Percentiles rank a stretch among this genome's conserved stretches.
These are phyloP conservation scores for Talaromyces sp. DNA, from an alignment of 2,329 filamentous ascomycete species.

Conservation along the genomic window DNA sequence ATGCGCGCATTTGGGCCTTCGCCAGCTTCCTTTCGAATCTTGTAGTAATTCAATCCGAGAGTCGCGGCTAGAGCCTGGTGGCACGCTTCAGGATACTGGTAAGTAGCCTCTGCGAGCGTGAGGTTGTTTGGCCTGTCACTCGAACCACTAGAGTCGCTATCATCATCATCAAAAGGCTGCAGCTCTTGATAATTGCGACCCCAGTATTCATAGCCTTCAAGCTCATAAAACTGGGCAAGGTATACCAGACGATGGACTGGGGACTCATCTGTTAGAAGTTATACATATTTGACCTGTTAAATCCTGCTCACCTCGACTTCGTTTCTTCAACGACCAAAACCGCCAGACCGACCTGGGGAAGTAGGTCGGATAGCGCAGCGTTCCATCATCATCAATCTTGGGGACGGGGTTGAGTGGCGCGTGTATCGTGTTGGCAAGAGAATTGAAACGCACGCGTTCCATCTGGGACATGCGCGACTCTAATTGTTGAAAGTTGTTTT, in stretches of 20 bases:
- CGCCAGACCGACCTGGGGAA: slow-evolving; percentile 36
- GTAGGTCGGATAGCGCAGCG: slow-evolving; percentile 30
- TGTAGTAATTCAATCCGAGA: slow-evolving; percentile 35
- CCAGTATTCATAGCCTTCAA: slow-evolving; percentile 36
- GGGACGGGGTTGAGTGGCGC: slow-evolving; percentile 34
- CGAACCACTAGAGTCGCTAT: slow-evolving; percentile 33
- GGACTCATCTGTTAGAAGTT: slow-evolving; percentile 8
- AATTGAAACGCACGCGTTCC: slow-evolving; percentile 35
- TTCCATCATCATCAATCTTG: slow-evolving; percentile 27
- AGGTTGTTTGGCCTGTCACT: slow-evolving; percentile 30
- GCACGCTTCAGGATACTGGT: slow-evolving; percentile 31
- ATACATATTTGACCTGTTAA: neutral
- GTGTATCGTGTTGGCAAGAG: slow-evolving; percentile 30
- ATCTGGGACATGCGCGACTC: slow-evolving; percentile 30
- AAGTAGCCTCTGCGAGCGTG: slow-evolving; percentile 30
- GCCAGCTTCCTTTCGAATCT: slow-evolving; percentile 36
- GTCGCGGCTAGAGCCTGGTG: slow-evolving; percentile 36
- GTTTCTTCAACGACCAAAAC: slow-evolving; percentile 38
- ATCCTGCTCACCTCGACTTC: slow-evolving; percentile 29
- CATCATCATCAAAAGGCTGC: slow-evolving; percentile 21
- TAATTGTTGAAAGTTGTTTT: slow-evolving; percentile 32
- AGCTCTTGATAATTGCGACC: slow-evolving; percentile 27
- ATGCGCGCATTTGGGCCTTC: slow-evolving; percentile 23
- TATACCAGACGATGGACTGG: slow-evolving; percentile 34
- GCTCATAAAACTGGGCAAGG: slow-evolving; percentile 35